Evolutionary conservation across 257 asterid species (phyloP).

Genomic region (Penstemon eatonii): DNA sequence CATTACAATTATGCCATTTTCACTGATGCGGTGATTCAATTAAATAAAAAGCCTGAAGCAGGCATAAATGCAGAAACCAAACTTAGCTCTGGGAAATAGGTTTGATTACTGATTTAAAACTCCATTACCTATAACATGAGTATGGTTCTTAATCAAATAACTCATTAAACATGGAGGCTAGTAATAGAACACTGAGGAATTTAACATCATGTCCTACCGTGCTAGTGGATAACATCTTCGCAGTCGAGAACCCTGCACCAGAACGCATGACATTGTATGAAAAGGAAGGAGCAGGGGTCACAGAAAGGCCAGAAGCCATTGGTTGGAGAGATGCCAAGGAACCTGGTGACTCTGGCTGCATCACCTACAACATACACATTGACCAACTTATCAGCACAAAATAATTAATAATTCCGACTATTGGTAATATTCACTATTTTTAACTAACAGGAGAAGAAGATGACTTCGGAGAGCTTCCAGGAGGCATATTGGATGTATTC

Average conservation of each 20-base stretch:
- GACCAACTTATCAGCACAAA: constrained; percentile 21
- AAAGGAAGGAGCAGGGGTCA: constrained; percentile 30
- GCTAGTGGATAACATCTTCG: constrained; percentile 33
- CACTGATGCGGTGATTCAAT: neutral
- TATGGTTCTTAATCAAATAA: neutral
- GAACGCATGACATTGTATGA: constrained; percentile 33
- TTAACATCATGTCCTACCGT: constrained; percentile 30
- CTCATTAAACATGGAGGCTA: constrained; percentile 2
- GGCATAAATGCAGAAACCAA: too few relatives aligned
- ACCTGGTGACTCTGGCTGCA: constrained; percentile 32
- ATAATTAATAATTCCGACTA: constrained; percentile 2
- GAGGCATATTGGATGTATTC: constrained; percentile 30
- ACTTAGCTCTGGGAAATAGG: too few relatives aligned
- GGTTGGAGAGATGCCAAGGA: constrained; percentile 30
- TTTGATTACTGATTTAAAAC: neutral
- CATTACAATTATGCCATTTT: neutral
- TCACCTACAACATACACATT: constrained; percentile 30
- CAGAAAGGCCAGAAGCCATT: constrained; percentile 31
- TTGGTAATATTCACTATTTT: neutral
- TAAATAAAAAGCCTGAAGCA: neutral
- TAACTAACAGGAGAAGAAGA: constrained; percentile 39
- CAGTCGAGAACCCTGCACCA: constrained; percentile 26
- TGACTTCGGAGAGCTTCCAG: constrained; percentile 35
- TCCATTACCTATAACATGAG: neutral
- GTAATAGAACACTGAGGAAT: constrained; percentile 1